Base-by-base conservation (phyloP, 2,329 filamentous ascomycete genomes). In the Lecanicillium sp. region DNA sequence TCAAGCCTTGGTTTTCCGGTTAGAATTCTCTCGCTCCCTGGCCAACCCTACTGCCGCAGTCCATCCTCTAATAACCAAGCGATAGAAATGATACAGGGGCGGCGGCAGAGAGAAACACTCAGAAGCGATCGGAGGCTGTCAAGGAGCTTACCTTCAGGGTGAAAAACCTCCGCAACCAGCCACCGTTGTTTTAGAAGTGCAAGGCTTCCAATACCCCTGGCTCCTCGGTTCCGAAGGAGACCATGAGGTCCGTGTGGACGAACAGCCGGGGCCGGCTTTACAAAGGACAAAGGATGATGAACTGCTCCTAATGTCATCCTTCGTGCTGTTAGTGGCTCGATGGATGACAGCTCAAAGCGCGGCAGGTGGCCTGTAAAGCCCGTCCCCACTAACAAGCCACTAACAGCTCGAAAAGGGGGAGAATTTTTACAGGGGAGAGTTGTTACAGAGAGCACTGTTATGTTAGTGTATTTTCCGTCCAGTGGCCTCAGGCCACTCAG, bases 161-260 rank as follows among this genome's bases (percentile, higher is more conserved):
- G 29, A 25, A 41, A 40, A 40, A 43, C 37, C 37, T 37, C 41
- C 33, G 29, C 37, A 33, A 34, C 37, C 20, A 43, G 41, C 38
- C 33, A 41, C 31, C 38, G 33, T 35, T 39, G 13, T 33, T 40
- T 25, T 40, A 22, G 33, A 35, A 35, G 37, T 17, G 25, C 22
- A 28, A 16, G 25, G 4, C 37, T 39, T 39, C 37, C 31, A 39
- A 34, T 39, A 39, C 30, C 37, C 22, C 27, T 34, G 22, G 22
- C 22, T 39, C 37, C 31, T 34, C 19, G 20, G 30, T 39, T 39
- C 30, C 22, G 22, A 25, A 25, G 22, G 25, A 18, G 14, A 13
- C 19, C 30, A 39, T 34, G 16, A 39, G 30, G 31, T 39, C 37
- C 31, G 17, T 11, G 31, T 39, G 20, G 31, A 29, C 31, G 11